Conservation (phyloP, 345 rosid genomes). For the Nephelium lappaceum region DNA sequence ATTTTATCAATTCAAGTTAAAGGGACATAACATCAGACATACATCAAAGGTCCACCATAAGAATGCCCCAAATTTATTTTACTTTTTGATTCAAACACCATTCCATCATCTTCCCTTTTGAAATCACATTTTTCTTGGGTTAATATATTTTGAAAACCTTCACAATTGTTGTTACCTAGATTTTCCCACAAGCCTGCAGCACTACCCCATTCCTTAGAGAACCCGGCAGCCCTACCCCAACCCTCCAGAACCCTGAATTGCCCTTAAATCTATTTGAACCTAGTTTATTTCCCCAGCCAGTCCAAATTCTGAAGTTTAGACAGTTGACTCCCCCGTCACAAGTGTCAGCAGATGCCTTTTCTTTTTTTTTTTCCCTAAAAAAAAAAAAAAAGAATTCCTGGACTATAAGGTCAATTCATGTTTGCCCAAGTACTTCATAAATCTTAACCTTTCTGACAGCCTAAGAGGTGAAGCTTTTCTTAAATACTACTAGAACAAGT, state of each 20-base stretch:
- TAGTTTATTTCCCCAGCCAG: background rate
- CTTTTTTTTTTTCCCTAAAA: too few relatives aligned
- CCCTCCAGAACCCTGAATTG: background rate
- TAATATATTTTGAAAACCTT: background rate
- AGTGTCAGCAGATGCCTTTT: background rate
- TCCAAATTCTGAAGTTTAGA: background rate
- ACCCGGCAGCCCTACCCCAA: too few relatives aligned
- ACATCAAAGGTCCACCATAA: background rate
- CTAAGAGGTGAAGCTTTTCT: background rate
- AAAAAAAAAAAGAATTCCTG: too few relatives aligned
- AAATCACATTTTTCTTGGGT: background rate
- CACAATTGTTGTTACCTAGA: background rate
- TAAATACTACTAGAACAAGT: background rate
- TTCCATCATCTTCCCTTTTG: background rate
- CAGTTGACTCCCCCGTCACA: background rate
- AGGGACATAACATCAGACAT: background rate
- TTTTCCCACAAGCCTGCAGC: background rate
- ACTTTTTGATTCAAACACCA: background rate
- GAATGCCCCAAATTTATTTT: background rate
- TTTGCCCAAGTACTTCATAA: background rate
- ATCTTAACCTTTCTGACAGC: background rate
- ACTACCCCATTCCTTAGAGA: background rate
- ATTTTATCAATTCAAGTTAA: slow-evolving; percentile 7
- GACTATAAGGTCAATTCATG: background rate
- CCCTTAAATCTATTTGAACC: background rate